Conservation (phyloP, 352 stramenopile species). For the Phytopythium delawarense region DNA sequence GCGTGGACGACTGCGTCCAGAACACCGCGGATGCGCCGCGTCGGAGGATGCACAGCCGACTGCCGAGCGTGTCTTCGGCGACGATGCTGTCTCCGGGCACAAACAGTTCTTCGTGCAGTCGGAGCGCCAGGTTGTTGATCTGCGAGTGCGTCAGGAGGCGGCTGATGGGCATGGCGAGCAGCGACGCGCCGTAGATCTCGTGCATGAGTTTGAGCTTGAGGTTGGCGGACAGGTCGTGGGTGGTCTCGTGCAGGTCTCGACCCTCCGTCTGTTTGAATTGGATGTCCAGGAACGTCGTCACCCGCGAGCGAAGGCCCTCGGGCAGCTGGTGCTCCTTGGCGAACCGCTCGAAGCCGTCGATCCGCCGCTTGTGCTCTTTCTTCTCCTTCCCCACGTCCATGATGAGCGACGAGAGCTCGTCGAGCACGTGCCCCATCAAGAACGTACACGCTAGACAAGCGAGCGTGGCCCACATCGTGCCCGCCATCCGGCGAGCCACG, state of each 20-base stretch:
- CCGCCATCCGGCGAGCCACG: conserved; percentile 31
- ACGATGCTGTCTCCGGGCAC: conserved; percentile 67
- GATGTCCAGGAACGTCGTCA: conserved; percentile 53
- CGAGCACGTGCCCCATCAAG: conserved; percentile 70
- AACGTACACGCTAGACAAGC: conserved; percentile 70
- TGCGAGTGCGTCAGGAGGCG: conserved; percentile 52
- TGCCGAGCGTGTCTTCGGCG: conserved; percentile 52
- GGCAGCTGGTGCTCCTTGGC: conserved; percentile 56
- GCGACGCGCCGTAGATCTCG: conserved; percentile 59
- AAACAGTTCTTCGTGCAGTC: conserved; percentile 59
- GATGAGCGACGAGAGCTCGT: conserved; percentile 71
- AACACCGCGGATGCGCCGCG: conserved; percentile 51
- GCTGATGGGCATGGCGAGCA: conserved; percentile 48
- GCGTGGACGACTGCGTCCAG: conserved; percentile 46
- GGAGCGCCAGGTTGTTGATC: conserved; percentile 61
- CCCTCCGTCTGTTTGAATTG: conserved; percentile 55
- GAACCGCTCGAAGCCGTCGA: conserved; percentile 75
- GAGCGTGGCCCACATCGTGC: conserved; percentile 51
- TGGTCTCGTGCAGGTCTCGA: conserved; percentile 35
- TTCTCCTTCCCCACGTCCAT: conserved; percentile 67
- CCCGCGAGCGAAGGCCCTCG: conserved; percentile 39
- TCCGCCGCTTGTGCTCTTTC: conserved; percentile 62
- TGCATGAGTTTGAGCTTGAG: conserved; percentile 71
- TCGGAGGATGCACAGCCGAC: conserved; percentile 49
- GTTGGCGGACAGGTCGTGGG: conserved; percentile 63